Percentiles rank a stretch among this genome's conserved stretches.
Conservation (phyloP, 2,329 filamentous ascomycete species). For the Fonsecaea monophora region DNA sequence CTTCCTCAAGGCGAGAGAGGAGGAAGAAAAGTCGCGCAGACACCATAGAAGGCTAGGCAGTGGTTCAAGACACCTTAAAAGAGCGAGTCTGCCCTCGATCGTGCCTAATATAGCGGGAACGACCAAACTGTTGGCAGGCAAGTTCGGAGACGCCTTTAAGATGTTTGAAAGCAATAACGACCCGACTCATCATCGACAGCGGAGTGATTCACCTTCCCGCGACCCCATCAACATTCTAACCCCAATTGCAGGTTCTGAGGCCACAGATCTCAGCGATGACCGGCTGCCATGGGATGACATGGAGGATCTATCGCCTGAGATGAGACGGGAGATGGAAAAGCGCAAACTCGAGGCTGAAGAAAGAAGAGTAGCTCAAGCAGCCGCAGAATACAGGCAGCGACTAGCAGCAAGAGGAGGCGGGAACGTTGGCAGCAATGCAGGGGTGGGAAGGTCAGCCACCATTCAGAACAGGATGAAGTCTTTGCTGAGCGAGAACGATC, state of each 20-base stretch:
- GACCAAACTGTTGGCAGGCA: slow-evolving; percentile 83
- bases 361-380: slow-evolving; percentile 83
- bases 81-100: slow-evolving; percentile 72
- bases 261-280: slow-evolving; percentile 72
- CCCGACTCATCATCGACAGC: slow-evolving; percentile 35
- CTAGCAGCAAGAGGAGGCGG: slow-evolving; percentile 66
- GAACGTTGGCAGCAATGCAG: slow-evolving; percentile 49
- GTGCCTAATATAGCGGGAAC: slow-evolving; percentile 68
- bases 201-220: slow-evolving; percentile 54
- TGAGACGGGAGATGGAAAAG: slow-evolving; percentile 87
- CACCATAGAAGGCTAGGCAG: slow-evolving; percentile 63
- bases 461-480: slow-evolving; percentile 93
- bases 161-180: slow-evolving; percentile 73
- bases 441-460: slow-evolving; percentile 71
- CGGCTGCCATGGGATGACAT: slow-evolving; percentile 68
- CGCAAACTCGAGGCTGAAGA: slow-evolving; percentile 84
- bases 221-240: slow-evolving; percentile 61
- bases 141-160: slow-evolving; percentile 93
- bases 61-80: slow-evolving; percentile 67
- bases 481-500: slow-evolving; percentile 78
- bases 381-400: slow-evolving; percentile 82
- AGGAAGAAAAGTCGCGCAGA: slow-evolving; percentile 65
- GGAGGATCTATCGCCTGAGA: slow-evolving; percentile 81
- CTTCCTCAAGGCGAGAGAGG: slow-evolving; percentile 78
- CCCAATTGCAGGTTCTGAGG: slow-evolving; percentile 78